A percentile compares a stretch with the other conserved stretches of the same genome.
Evolutionary conservation across 176 grass and related monocot species (phyloP).

Genomic region (Bothriochloa decipiens): DNA sequence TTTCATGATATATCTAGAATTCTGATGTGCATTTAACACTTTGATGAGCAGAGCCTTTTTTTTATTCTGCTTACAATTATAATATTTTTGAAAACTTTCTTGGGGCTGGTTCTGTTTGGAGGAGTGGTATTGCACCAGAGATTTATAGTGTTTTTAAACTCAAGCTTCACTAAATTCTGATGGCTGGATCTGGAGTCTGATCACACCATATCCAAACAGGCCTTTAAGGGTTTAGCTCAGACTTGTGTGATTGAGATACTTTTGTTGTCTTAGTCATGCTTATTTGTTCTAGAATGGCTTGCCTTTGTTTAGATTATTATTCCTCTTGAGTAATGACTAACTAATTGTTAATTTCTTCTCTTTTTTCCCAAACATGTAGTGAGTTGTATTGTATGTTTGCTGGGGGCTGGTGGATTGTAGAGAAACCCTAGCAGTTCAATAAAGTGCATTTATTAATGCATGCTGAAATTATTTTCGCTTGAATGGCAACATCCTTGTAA

Average conservation of each 20-base stretch:
- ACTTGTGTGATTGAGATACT: conserved; percentile 20
- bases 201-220: background rate
- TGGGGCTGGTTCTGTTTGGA: background rate
- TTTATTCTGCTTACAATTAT: conserved; percentile 5
- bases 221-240: background rate
- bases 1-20: background rate
- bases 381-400: conserved; percentile 7
- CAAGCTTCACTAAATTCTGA: background rate
- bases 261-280: conserved; percentile 33
- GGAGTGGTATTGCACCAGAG: background rate
- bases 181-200: background rate
- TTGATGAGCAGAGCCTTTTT: background rate
- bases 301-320: background rate
- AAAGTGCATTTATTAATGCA: background rate
- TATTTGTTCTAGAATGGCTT: background rate
- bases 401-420: background rate
- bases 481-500: background rate
- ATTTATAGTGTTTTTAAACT: background rate
- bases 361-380: too few relatives aligned
- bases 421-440: background rate
- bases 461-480: background rate
- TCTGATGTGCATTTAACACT: background rate
- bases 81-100: background rate
- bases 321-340: background rate
- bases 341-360: background rate